Conservation (phyloP, 345 rosid genomes). For the Moricandia moricandioides region DNA sequence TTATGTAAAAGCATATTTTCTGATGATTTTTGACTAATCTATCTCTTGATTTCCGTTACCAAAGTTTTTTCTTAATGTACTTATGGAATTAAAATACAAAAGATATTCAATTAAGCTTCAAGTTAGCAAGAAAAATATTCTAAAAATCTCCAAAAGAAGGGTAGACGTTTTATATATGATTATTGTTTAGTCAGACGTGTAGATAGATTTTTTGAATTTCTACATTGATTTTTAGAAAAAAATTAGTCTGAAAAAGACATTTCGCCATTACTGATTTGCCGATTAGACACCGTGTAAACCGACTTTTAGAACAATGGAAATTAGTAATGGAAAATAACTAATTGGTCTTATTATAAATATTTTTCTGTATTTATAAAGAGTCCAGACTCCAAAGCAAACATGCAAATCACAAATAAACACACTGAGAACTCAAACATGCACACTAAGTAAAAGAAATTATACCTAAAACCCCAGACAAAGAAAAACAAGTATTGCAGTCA, state of each 20-base stretch:
- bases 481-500: conserved; percentile 13
- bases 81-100: neutral
- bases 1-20: neutral
- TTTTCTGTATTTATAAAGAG: neutral
- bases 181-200: too few relatives aligned
- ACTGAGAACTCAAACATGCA: conserved; percentile 19
- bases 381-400: neutral
- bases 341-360: neutral
- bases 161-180: too few relatives aligned
- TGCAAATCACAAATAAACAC: conserved; percentile 4
- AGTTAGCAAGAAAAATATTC: too few relatives aligned
- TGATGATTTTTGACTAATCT: neutral
- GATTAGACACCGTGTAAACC: too few relatives aligned
- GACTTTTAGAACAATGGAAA: too few relatives aligned
- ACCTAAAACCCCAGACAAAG: conserved; percentile 13
- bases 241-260: too few relatives aligned
- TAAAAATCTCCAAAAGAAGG: too few relatives aligned
- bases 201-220: too few relatives aligned
- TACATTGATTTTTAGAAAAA: too few relatives aligned
- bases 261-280: too few relatives aligned
- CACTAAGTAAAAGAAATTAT: neutral
- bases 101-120: neutral
- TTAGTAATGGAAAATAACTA: neutral
- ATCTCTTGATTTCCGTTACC: neutral
- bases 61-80: neutral